A percentile compares a stretch with the other conserved stretches of the same genome.
Conservation (phyloP, 768 basidiomycete genomes). For the Mycena amicta region DNA sequence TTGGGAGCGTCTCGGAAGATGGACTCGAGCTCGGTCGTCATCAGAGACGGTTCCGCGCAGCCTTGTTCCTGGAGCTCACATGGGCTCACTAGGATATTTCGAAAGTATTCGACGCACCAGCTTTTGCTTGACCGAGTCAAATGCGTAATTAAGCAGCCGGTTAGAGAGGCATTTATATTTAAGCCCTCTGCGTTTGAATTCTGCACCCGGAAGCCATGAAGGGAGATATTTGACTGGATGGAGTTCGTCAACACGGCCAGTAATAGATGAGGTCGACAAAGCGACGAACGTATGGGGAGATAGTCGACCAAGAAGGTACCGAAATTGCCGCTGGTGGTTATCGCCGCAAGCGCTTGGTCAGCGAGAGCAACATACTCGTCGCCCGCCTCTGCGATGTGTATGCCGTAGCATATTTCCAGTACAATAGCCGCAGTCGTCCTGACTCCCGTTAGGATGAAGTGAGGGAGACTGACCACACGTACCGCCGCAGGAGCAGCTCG, state of each 20-base stretch:
- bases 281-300: not conserved
- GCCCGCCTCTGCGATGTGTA: constrained; percentile 24
- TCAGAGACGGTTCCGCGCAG: constrained; percentile 24
- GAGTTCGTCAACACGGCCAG: too few species aligned
- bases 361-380: constrained; percentile 30
- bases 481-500: constrained; percentile 11
- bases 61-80: too few species aligned
- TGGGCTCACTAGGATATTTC: too few species aligned
- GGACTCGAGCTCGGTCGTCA: constrained; percentile 22
- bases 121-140: too few species aligned
- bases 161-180: constrained; percentile 35
- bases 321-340: constrained; percentile 17
- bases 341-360: constrained; percentile 26
- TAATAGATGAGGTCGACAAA: not conserved
- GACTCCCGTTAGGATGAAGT: not conserved
- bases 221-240: constrained; percentile 44
- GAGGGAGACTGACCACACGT: not conserved
- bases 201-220: constrained; percentile 50
- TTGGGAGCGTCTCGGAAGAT: too few species aligned
- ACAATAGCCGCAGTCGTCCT: constrained; percentile 19
- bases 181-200: constrained; percentile 43
- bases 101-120: too few species aligned
- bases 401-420: constrained; percentile 24
- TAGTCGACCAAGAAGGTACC: constrained; percentile 27
- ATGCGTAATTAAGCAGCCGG: constrained; percentile 43